Evolutionary conservation across 768 basidiomycete genomes (phyloP).

Genomic region (Chalciporus chontae): DNA sequence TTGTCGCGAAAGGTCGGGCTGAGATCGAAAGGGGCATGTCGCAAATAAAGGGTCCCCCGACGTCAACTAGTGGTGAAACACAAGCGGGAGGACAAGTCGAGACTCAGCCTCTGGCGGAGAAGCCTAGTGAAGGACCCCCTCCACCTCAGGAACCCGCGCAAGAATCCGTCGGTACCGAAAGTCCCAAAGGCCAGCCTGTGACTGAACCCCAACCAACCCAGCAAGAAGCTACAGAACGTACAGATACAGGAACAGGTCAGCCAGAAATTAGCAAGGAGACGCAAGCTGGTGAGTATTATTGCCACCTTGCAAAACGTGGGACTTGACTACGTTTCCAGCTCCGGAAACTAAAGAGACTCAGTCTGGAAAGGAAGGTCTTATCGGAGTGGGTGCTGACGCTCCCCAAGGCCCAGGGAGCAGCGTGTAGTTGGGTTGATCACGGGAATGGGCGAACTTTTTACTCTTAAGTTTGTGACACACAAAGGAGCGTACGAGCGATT

Average conservation of each 20-base stretch:
- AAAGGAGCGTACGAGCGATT: too few relatives aligned
- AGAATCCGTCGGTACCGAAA: not conserved
- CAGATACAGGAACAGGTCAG: not conserved
- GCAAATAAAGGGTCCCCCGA: slow-evolving; percentile 17
- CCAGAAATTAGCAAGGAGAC: not conserved
- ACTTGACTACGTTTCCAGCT: not conserved
- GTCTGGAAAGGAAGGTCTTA: not conserved
- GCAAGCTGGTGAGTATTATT: slow-evolving; percentile 1
- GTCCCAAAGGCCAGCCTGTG: not conserved
- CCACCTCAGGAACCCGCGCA: not conserved
- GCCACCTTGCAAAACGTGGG: not conserved
- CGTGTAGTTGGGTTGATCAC: not conserved
- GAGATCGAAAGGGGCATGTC: slow-evolving; percentile 41
- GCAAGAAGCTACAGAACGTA: not conserved
- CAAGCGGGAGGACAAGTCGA: not conserved
- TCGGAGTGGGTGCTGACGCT: slow-evolving; percentile 1
- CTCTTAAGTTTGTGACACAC: too few relatives aligned
- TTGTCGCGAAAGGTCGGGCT: slow-evolving; percentile 34
- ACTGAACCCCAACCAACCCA: not conserved
- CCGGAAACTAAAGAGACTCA: not conserved
- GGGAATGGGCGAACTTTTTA: too few relatives aligned
- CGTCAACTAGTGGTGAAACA: not conserved
- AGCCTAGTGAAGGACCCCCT: not conserved
- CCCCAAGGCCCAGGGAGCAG: slow-evolving; percentile 5
- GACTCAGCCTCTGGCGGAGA: not conserved